These are phyloP conservation scores for Passalora sequoiae DNA, from an alignment of 2,329 filamentous ascomycete species.

Conservation along the genomic window DNA sequence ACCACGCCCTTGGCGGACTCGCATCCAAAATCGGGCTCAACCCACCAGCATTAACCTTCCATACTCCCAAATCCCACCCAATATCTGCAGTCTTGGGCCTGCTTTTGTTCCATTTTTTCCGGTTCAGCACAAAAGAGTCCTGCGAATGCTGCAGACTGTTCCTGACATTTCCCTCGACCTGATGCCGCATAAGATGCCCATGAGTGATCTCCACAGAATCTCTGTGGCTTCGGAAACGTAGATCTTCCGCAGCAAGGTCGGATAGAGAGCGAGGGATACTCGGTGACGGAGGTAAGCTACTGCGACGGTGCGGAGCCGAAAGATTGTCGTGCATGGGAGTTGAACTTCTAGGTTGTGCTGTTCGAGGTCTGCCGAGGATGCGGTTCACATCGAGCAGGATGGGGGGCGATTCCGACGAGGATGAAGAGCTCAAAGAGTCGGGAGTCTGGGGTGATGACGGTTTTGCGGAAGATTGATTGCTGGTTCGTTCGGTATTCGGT, in stretches of 20 bases:
- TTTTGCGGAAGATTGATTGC: conserved; percentile 18
- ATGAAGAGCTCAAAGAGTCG: conserved; percentile 14
- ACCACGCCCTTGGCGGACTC: conserved; percentile 23
- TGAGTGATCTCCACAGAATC: conserved; percentile 30
- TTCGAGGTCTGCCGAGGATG: conserved; percentile 8
- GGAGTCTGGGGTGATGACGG: conserved; percentile 20
- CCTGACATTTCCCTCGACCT: conserved; percentile 18
- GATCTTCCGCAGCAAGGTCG: conserved; percentile 21
- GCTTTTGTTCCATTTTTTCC: conserved; percentile 23
- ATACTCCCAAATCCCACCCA: not conserved
- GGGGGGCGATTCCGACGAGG: not conserved
- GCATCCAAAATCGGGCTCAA: conserved; percentile 30
- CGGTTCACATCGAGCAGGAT: conserved; percentile 12
- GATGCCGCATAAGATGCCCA: conserved; percentile 17
- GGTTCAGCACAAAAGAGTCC: conserved; percentile 29
- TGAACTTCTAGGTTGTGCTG: conserved; percentile 8
- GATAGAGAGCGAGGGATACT: conserved; percentile 19
- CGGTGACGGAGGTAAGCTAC: conserved; percentile 18
- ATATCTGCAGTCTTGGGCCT: conserved; percentile 12
- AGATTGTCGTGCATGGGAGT: conserved; percentile 1
- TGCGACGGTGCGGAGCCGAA: conserved; percentile 10
- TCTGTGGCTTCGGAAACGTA: conserved; percentile 24
- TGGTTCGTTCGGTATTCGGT: conserved; percentile 24
- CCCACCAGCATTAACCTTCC: conserved; percentile 14
- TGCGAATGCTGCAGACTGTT: conserved; percentile 20